Evolutionary conservation across 2,329 filamentous ascomycete genomes (phyloP).

Genomic region (Aspergillus awamori): DNA sequence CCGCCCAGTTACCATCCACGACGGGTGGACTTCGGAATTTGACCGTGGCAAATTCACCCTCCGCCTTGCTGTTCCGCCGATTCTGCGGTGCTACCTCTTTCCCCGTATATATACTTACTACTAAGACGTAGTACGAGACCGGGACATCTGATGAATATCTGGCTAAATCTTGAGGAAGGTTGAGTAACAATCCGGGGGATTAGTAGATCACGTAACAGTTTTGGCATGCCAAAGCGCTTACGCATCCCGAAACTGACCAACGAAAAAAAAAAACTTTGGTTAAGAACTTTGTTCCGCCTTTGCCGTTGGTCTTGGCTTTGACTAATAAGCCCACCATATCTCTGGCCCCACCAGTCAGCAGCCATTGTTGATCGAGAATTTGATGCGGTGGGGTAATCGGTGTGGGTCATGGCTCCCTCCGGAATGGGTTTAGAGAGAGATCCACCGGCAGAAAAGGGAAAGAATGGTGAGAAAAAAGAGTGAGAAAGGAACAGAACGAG

Average conservation of each 20-base stretch:
- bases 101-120: background rate
- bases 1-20: background rate
- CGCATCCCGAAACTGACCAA: background rate
- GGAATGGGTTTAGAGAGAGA: background rate
- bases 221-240: background rate
- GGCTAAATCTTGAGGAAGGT: too few relatives aligned
- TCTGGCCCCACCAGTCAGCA: background rate
- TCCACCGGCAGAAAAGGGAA: conserved; percentile 7
- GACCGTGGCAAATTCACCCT: background rate
- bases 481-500: conserved; percentile 11
- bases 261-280: background rate
- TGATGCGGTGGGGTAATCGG: background rate
- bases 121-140: background rate
- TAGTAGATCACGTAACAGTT: background rate
- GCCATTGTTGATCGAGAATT: background rate
- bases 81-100: background rate
- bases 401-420: background rate
- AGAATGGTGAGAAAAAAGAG: conserved; percentile 12
- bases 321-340: background rate
- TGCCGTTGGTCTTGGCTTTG: background rate
- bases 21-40: background rate
- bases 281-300: background rate
- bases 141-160: background rate
- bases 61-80: background rate
- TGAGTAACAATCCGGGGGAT: background rate